Evolutionary conservation across 2,329 filamentous ascomycete species (phyloP), one percentile per base, ranked within the genome.

Genomic region (Fusarium udum): DNA sequence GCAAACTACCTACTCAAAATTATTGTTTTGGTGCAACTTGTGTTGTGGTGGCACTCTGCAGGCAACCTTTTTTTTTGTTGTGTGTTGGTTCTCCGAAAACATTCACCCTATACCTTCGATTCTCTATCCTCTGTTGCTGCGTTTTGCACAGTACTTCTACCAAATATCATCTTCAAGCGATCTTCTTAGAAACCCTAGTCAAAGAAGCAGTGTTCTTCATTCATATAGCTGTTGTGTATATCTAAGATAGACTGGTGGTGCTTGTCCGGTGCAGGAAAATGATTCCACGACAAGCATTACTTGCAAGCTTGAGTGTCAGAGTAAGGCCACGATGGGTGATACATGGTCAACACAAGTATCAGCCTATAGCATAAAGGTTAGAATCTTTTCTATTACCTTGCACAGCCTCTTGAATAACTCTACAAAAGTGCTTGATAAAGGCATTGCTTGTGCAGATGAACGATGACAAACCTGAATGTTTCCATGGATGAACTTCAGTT

Each of bases 141-240:
- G 14, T 10, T 48, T 48, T 31, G 20, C 1, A 1, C 4, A 8
- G 14, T 8, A 28, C 45, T 6, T 31, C 20, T 48, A 0, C 11
- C 2, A 5, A 28, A 6, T 10, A 16, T 4, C 26, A 15, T 20
- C 26, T 22, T 15, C 3, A 11, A 16, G 11, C 4, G 10, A 22
- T 12, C 14, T 12, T 16, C 9, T 4, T 48, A 22, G 4, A 12
- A 28, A 16, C 4, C 16, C 5, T 2, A 10, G 14, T n/a, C 2
- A 5, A 13, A 18, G 6, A 5, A 53, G 11, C 2, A 31, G 9
- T 16, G 1, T 6, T 7, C n/a, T 7, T 28, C 7, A n/a, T 28
- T 4, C 10, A 28, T 5, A 4, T 16, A 39, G 3, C 5, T n/a
- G 0, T 40, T 7, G 7, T 28, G 18, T 4, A 18, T 24, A 26